Conservation (phyloP, 2,329 filamentous ascomycete species). For the Dendryphion nanum region DNA sequence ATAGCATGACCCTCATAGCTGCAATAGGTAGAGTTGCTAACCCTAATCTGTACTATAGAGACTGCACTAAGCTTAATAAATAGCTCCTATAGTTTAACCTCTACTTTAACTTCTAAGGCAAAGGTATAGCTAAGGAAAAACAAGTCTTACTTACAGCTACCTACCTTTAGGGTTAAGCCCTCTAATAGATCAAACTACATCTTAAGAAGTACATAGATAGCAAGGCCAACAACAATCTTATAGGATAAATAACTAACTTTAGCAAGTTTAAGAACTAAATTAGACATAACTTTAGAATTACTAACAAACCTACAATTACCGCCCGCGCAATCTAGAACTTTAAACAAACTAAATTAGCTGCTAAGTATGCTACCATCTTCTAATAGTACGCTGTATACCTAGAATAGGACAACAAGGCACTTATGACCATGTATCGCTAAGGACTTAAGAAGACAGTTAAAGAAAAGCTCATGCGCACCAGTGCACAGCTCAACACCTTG, state of each 20-base stretch:
- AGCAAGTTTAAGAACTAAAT: background rate
- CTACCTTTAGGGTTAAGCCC: background rate
- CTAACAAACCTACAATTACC: background rate
- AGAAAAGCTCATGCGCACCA: background rate
- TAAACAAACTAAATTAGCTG: background rate
- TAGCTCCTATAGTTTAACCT: background rate
- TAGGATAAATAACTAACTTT: no score
- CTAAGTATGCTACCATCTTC: background rate
- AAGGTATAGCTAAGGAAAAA: background rate
- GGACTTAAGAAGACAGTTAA: background rate
- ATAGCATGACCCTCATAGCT: no score
- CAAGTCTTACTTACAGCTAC: background rate
- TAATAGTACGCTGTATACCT: background rate
- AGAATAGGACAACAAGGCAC: background rate
- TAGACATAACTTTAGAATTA: background rate
- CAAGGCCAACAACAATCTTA: background rate
- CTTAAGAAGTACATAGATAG: background rate
- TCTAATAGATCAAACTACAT: background rate
- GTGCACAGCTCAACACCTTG: background rate
- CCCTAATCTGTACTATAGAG: background rate
- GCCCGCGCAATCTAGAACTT: background rate
- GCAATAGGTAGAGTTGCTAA: background rate
- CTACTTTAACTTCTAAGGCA: background rate
- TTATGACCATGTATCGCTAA: background rate
- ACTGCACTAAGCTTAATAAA: background rate